phyloP scores from a whole-genome alignment of 768 basidiomycete genomes.

The Psilocybe cubensis region DNA sequence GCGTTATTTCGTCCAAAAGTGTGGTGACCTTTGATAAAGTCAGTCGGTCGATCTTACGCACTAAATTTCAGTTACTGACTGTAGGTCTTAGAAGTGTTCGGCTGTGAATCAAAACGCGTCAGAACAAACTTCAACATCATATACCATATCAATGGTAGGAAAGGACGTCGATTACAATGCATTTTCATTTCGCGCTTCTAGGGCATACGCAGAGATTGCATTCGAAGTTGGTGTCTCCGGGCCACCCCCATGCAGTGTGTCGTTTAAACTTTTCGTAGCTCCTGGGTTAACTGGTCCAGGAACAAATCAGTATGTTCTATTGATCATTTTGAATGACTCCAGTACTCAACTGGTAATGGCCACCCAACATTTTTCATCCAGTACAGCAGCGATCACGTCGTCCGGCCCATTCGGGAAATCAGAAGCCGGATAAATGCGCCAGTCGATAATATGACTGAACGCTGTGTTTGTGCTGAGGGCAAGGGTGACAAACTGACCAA shows the following conservation, averaged over 20 bases:
- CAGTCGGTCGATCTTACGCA: neutral
- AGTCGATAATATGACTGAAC: slow-evolving; percentile 35
- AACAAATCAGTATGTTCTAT: neutral
- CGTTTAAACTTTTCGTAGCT: slow-evolving; percentile 37
- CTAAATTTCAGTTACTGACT: slow-evolving; percentile 16
- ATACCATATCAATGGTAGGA: neutral
- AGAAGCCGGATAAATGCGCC: slow-evolving; percentile 35
- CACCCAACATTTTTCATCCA: slow-evolving; percentile 49
- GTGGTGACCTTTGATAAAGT: slow-evolving; percentile 4
- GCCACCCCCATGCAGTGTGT: slow-evolving; percentile 37
- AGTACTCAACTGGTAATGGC: slow-evolving; percentile 47
- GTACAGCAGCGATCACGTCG: slow-evolving; percentile 41
- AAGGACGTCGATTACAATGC: slow-evolving; percentile 44
- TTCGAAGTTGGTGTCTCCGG: slow-evolving; percentile 43
- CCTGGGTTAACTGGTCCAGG: slow-evolving; percentile 37
- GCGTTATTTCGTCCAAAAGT: slow-evolving; percentile 12
- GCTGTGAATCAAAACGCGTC: slow-evolving; percentile 16
- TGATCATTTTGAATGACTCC: neutral
- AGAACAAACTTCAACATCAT: neutral
- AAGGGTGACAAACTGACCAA: slow-evolving; percentile 44
- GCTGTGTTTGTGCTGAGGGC: slow-evolving; percentile 27
- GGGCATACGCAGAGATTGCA: slow-evolving; percentile 49
- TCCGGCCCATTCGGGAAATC: slow-evolving; percentile 39
- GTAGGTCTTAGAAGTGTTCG: slow-evolving; percentile 29
- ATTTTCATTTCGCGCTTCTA: slow-evolving; percentile 60